Evolutionary conservation across 2,329 filamentous ascomycete species (phyloP).

Genomic region (Cyphellophora europaea): DNA sequence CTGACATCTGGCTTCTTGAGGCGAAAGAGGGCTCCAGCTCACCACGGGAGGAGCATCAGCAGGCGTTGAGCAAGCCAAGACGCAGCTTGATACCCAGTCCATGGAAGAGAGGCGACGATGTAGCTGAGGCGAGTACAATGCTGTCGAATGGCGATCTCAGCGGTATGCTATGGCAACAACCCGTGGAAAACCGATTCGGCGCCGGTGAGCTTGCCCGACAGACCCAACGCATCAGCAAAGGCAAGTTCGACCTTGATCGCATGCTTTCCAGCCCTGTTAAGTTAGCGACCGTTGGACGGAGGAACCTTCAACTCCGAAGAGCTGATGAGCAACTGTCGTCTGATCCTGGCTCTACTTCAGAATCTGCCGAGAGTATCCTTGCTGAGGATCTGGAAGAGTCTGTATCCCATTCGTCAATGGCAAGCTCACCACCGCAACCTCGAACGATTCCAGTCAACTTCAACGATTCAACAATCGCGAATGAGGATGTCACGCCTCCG

Average conservation of each 20-base stretch:
- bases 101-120: slow-evolving; percentile 22
- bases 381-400: neutral
- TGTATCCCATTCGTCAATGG: neutral
- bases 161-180: slow-evolving; percentile 14
- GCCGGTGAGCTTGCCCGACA: slow-evolving; percentile 10
- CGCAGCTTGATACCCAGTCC: slow-evolving; percentile 22
- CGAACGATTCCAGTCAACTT: slow-evolving; percentile 11
- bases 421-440: slow-evolving; percentile 4
- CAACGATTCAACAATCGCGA: slow-evolving; percentile 9
- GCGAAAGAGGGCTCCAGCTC: slow-evolving; percentile 29
- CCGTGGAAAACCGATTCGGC: slow-evolving; percentile 8
- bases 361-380: neutral
- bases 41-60: slow-evolving; percentile 3
- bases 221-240: slow-evolving; percentile 7
- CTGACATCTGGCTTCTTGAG: slow-evolving; percentile 37
- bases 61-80: slow-evolving; percentile 12
- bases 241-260: slow-evolving; percentile 14
- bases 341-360: neutral
- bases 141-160: slow-evolving; percentile 12
- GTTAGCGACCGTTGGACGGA: neutral
- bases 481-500: slow-evolving; percentile 4
- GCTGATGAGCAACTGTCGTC: neutral
- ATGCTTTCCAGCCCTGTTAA: slow-evolving; percentile 10
- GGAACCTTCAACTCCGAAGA: neutral
- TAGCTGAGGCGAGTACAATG: slow-evolving; percentile 14